Evolutionary conservation across 148 eudicot genomes (phyloP), one percentile per base, ranked within the genome.

Genomic region (Camellia sinensis): DNA sequence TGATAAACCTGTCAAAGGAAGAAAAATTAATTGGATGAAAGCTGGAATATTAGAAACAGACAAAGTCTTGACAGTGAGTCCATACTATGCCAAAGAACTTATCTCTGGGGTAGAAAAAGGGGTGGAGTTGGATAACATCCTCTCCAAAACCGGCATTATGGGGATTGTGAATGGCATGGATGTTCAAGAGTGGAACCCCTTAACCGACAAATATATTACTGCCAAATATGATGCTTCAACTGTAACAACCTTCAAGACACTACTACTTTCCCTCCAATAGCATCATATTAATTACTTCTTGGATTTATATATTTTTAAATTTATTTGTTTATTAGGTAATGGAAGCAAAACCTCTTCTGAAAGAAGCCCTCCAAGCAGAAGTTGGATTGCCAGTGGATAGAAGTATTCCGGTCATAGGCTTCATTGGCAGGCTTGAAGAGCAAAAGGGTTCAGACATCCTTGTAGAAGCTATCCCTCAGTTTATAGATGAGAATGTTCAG

Each of bases 371-470:
- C 18, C 94, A 93, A 90, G 98, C 98, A 68, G 94, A 81, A 86
- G 94, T 91, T 56, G 99, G 99, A 11, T 89, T 96, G 75, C 95
- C 95, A 7, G 87, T 93, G 6, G 97, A 93, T 71, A 86, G 86
- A 63, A 84, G 87, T 60, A 83, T 92, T 62, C 99, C 99, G 18
- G 71, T 96, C 11, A 96, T 96, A 54, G 99, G 99, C 63, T 96
- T 96, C 86, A 96, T 96, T 64, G 99, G 99, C 65, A 90, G 99
- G 76, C 91, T 96, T 46, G 99, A 96, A 87, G 98, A 93, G 83
- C 99, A 96, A 76, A 96, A 96, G 76, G 99, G 99, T 9, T 92
- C 98, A 29, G 99, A 96, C 85, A 93, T 96, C 81, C 91, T 96
- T 43, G 94, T 85, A 40, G 92, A 85, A 68, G 98, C 99, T 14